Conservation (phyloP, 1,139 yeast species). For the Hansenula sp. region DNA sequence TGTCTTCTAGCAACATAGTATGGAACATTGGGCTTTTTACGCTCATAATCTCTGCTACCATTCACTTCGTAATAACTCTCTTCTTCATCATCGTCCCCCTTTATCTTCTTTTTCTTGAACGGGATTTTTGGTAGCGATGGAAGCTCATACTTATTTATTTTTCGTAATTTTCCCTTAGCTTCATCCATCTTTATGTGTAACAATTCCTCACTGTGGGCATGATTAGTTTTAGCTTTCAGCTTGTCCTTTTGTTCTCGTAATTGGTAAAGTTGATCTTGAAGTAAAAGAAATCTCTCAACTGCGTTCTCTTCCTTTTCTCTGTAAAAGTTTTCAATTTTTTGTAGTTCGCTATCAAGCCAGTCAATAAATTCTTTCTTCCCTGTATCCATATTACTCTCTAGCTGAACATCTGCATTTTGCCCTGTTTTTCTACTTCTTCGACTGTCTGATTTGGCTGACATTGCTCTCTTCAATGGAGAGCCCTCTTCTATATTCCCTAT, state of each 20-base stretch:
- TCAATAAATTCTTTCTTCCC: conserved; percentile 43
- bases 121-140: conserved; percentile 55
- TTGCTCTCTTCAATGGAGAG: conserved; percentile 5
- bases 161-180: conserved; percentile 11
- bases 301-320: conserved; percentile 57
- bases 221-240: conserved; percentile 9
- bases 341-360: conserved; percentile 62
- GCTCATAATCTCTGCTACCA: conserved; percentile 32
- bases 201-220: conserved; percentile 10
- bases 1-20: conserved; percentile 71
- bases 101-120: conserved; percentile 30
- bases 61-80: conserved; percentile 13
- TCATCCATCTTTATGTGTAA: conserved; percentile 14
- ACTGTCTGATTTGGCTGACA: conserved; percentile 1
- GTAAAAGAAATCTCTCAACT: conserved; percentile 52
- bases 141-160: conserved; percentile 36
- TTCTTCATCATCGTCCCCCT: conserved; percentile 19
- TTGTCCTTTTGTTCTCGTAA: conserved; percentile 49
- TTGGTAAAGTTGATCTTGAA: conserved; percentile 68
- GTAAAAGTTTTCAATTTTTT: conserved; percentile 60
- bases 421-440: neutral
- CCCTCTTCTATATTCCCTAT: conserved; percentile 7
- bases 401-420: conserved; percentile 6
- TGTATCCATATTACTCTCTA: conserved; percentile 18
- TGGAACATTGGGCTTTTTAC: conserved; percentile 41